These are phyloP conservation scores for Dipteronia dyeriana DNA, from an alignment of 345 rosid genomes.

Conservation along the genomic window DNA sequence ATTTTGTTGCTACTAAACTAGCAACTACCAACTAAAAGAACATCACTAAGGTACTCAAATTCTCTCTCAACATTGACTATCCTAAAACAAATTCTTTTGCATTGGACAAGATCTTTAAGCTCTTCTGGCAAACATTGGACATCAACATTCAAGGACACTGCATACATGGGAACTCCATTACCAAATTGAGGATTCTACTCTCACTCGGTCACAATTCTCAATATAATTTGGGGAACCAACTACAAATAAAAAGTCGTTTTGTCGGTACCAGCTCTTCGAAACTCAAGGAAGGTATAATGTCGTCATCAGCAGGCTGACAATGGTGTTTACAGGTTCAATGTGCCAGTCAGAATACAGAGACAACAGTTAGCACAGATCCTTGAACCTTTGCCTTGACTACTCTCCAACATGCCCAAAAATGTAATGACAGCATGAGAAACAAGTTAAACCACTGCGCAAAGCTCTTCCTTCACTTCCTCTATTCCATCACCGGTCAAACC, in stretches of 20 bases:
- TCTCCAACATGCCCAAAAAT: not conserved
- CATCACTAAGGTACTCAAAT: no score
- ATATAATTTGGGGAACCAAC: not conserved
- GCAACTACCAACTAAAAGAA: no score
- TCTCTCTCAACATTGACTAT: no score
- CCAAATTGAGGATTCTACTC: no score
- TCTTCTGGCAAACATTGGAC: not conserved
- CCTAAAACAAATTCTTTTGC: no score
- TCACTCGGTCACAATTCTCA: not conserved
- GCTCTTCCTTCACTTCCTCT: conserved; percentile 1
- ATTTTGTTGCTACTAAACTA: no score
- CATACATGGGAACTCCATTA: no score
- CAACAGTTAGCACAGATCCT: not conserved
- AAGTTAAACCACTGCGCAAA: not conserved
- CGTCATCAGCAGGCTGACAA: not conserved
- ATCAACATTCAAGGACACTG: no score
- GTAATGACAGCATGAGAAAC: not conserved
- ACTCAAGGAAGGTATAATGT: not conserved
- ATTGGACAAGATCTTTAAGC: not conserved
- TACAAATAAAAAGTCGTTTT: not conserved
- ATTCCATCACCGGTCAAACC: no score
- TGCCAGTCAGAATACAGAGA: not conserved
- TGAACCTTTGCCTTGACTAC: not conserved
- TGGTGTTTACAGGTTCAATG: not conserved
- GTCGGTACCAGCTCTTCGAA: not conserved